Base-by-base conservation (phyloP, 306 rosid genomes). In the Cajanus cajan region DNA sequence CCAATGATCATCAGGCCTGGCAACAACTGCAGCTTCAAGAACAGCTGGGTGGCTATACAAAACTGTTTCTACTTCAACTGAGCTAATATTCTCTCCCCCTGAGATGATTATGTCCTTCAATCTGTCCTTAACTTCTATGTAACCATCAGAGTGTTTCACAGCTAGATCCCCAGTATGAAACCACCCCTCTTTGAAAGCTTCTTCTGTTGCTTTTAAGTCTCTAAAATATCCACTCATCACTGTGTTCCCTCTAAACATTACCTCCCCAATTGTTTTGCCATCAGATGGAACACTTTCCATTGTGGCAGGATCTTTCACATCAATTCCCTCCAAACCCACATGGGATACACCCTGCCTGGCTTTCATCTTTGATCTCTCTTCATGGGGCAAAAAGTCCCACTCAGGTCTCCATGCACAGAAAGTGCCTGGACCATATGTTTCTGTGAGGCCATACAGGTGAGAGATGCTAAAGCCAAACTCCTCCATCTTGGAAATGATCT, bases 1-100 rank as follows among this genome's bases (percentile, higher is more conserved):
- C 97, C 97, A 90, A 10, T 89, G 96, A 18, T 89, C 71, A 77
- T 90, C 98, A 0, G 97, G 98, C 18, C 93, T 48, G 0, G 86
- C 94, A 8, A 92, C 95, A 50, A 92, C 92, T 8, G 97, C 97
- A 3, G 93, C 96, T 85, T 94, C 97, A 33, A 90, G 78, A 62
- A 94, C 84, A 7, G 97, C 87, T 14, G 91, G 90, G 86, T 94
- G 97, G 68, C 81, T 72, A 62, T 66, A 90, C 79, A 94, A 36
- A 63, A 90, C 86, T 0, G 93, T 89, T 73, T 94, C 98, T 0
- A 94, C 89, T 88, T 94, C 97, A 22, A 88, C 87, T 0, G 95
- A 83, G 88, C 94, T 90, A 47, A 92, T 89, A 39, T 94, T 94
- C 85, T 92, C 97, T 15, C 97, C 97, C 6, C 97, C 97, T 0